These are phyloP conservation scores for Byssochlamys sp. DNA, from an alignment of 2,329 filamentous ascomycete genomes.

Conservation along the genomic window DNA sequence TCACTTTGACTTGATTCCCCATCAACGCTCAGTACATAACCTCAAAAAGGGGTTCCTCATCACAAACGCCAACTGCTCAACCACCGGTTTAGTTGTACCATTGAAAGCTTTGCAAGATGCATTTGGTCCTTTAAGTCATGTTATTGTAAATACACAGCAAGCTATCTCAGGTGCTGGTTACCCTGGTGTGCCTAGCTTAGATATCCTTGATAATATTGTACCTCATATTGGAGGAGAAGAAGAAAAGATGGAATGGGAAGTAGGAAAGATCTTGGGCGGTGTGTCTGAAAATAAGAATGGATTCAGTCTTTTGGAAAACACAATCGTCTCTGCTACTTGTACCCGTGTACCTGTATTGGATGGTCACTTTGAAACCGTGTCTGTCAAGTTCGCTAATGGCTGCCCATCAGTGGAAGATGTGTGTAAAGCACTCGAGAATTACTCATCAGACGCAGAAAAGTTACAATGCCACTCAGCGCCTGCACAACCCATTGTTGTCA, in stretches of 20 bases:
- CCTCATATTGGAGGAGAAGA: constrained; percentile 10
- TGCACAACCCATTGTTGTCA: constrained; percentile 7
- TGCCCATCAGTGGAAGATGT: constrained; percentile 4
- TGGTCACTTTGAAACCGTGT: constrained; percentile 8
- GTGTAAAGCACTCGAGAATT: constrained; percentile 6
- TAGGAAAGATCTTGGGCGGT: constrained; percentile 7
- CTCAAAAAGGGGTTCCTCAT: constrained; percentile 4
- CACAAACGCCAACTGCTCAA: constrained; percentile 5
- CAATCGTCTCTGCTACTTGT: constrained; percentile 8
- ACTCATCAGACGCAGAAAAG: constrained; percentile 7
- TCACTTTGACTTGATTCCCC: constrained; percentile 2
- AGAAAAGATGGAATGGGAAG: constrained; percentile 7
- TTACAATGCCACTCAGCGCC: constrained; percentile 8
- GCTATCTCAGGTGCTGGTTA: constrained; percentile 9
- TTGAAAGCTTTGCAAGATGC: constrained; percentile 4
- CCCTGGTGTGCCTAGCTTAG: constrained; percentile 8
- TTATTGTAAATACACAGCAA: constrained; percentile 8
- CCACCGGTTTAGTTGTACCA: constrained; percentile 2
- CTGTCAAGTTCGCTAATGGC: constrained; percentile 7
- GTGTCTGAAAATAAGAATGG: not conserved
- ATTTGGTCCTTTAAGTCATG: constrained; percentile 8
- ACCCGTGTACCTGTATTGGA: constrained; percentile 9
- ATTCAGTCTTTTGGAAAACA: constrained; percentile 1
- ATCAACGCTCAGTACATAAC: not conserved
- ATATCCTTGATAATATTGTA: constrained; percentile 10